Base-by-base conservation (phyloP, 1,284 basidiomycete genomes). In the Thecaphora thlaspeos region DNA sequence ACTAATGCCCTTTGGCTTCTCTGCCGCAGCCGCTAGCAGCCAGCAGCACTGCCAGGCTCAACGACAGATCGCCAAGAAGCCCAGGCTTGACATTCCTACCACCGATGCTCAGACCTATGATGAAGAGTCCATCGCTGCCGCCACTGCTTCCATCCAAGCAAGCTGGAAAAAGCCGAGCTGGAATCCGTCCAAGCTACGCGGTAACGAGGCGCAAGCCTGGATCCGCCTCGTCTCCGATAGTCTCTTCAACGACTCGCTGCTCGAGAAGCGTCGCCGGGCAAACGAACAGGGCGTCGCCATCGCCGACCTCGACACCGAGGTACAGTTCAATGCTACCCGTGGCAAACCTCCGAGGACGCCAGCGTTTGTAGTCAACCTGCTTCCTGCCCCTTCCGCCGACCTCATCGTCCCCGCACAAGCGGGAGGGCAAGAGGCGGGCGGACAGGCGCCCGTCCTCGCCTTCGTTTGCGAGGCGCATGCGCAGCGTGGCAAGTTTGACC, bases 401-500 rank as follows among this genome's bases (percentile, higher is more conserved):
- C 47, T 39, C 14, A 46, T 50, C 41, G 47, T 51, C 42, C 34
- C 24, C 24, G 39, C 49, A 19, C 41, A 62, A 50, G 28, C 28
- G 14, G 7, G 28, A 14, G 28, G 7, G 28, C 28, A 30, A 14
- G 46, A 60, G 15, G 46, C 46, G 18, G 43, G 46, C 10, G 52
- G 45, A 9, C 62, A 62, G 21, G 60, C 70, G 1, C 59, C 67
- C 10, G 61, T 73, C 0, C 39, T 75, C 1, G 79, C 80, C 21
- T 95, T 92, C 75, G 82, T 93, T 22, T 78, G 88, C 39, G 82
- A 89, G 43, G 90, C 90, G 0, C 89, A 91, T 0, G 82, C 82
- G 2, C 81, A 87, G 36, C 85, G 90, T 3, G 92, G 92, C n/a
- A 91, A 89, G 78, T 94, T 97, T 72, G 84, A 94, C 61, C 85